These are phyloP conservation scores for Arthrobotrys iridis DNA, from an alignment of 2,329 filamentous ascomycete species.

Conservation along the genomic window DNA sequence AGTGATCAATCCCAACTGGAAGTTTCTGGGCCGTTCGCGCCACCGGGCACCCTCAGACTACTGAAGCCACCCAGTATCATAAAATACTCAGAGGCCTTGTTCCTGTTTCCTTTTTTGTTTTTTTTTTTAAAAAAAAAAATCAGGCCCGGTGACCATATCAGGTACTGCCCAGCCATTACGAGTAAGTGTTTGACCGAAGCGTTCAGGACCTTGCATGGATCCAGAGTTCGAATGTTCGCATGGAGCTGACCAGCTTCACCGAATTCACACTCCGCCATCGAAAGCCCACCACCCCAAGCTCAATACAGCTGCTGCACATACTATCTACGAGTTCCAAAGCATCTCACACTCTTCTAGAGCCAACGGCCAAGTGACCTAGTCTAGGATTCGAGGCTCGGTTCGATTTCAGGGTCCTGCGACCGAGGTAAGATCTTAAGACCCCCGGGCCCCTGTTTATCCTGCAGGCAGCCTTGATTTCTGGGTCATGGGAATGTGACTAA, in stretches of 20 bases:
- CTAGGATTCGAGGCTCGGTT: not conserved
- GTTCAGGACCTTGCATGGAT: constrained; percentile 11
- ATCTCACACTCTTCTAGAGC: not conserved
- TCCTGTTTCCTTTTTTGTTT: not conserved
- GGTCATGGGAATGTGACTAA: constrained; percentile 47
- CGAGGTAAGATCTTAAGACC: constrained; percentile 7
- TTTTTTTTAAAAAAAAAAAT: too few species aligned
- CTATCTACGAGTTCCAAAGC: not conserved
- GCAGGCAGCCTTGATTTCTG: constrained; percentile 22
- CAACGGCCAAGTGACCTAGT: not conserved
- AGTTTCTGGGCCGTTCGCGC: not conserved
- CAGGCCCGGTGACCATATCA: constrained; percentile 1
- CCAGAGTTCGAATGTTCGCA: not conserved
- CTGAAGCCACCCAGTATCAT: too few species aligned
- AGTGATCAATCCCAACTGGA: not conserved
- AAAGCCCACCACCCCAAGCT: not conserved
- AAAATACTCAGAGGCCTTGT: too few species aligned
- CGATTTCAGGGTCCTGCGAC: constrained; percentile 5
- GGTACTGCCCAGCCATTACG: not conserved
- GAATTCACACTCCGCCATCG: constrained; percentile 1
- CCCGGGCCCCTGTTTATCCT: constrained; percentile 18
- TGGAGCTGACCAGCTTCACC: constrained; percentile 18
- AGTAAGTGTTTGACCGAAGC: constrained; percentile 22
- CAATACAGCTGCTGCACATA: not conserved
- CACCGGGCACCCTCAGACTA: not conserved